Base-by-base conservation (phyloP, 1,284 basidiomycete genomes). In the Sanghuangporus baumii region DNA sequence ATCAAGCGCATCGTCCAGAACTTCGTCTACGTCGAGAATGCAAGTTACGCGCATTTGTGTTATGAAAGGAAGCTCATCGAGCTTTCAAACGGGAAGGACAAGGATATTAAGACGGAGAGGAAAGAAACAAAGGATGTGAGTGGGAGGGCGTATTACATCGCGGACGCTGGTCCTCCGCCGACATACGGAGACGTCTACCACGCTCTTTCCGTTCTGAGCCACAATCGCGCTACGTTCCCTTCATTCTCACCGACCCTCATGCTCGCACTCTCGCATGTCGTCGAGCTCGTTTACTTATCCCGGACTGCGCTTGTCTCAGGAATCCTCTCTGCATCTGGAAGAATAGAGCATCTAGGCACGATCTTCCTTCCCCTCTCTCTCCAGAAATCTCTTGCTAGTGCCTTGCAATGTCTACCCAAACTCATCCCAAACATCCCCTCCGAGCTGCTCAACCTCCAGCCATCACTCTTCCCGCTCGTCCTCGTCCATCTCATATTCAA, bases 21-120 rank as follows among this genome's bases (percentile, higher is more conserved):
- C 9, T 87, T 85, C 70, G 73, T 77, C 67, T 88, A 88, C 67
- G 88, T 90, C 64, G 89, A 91, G 73, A 91, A 91, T 68, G 85
- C 81, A 66, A 82, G 85, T 0, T 74, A 84, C 1, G 84, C 87
- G 0, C 89, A 91, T 69, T 75, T 91, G 14, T 80, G 80, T 66
- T 91, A 89, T 71, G 88, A 91, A 71, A 79, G 77, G 61, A 81
- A 86, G n/a, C 81, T 91, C 34, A 71, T 81, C 58, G 43, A 46
- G 12, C 16, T 46, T 16, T 16, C 12, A 2, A n/a, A 46, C 16
- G 20, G 18, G 20, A 46, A n/a, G 43, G 20, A n/a, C 16, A 46
- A n/a, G 43, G 43, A 46, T 7, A 18, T 16, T 3, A 78, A 79
- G 56, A 72, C 81, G 14, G 36, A 16, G 8, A 73, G 26, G 23